phyloP scores from a whole-genome alignment of 345 rosid genomes.

The Gossypium bickii region DNA sequence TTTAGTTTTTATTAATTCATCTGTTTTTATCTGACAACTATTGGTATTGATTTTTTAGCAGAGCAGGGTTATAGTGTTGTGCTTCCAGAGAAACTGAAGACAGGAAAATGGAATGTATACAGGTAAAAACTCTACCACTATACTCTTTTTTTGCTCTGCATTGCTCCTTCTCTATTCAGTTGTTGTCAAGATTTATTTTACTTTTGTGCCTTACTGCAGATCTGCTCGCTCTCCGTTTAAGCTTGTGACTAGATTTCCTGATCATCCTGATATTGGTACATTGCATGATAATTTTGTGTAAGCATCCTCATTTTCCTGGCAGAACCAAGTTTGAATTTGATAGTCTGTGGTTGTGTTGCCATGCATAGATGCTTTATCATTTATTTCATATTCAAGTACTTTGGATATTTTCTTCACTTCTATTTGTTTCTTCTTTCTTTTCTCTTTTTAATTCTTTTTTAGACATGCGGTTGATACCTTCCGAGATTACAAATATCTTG shows the following conservation, averaged over 20 bases:
- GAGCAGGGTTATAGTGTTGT: conserved; percentile 88
- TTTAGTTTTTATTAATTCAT: neutral
- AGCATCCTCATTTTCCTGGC: conserved; percentile 24
- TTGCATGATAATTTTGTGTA: conserved; percentile 92
- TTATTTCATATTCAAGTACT: neutral
- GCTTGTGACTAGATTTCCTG: conserved; percentile 72
- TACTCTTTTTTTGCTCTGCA: conserved; percentile 3
- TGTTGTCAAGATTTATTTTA: neutral
- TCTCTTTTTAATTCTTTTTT: conserved; percentile 8
- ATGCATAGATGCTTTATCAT: neutral
- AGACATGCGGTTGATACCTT: conserved; percentile 75
- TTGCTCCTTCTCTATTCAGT: neutral
- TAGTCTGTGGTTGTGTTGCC: neutral
- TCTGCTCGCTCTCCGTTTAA: conserved; percentile 72
- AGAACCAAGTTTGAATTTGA: neutral
- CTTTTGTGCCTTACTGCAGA: conserved; percentile 34
- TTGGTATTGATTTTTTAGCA: conserved; percentile 27
- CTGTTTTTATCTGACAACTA: neutral
- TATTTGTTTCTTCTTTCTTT: neutral
- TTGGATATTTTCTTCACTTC: conserved; percentile 10
- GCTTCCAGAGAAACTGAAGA: conserved; percentile 88
- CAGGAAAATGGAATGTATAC: conserved; percentile 93
- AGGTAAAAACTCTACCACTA: conserved; percentile 35
- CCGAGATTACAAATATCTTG: conserved; percentile 82
- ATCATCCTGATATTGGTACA: conserved; percentile 86